Percentiles rank a stretch among this genome's conserved stretches.
These are phyloP conservation scores for Litsea cubeba DNA, from an alignment of 164 flowering plant species.

Conservation along the genomic window DNA sequence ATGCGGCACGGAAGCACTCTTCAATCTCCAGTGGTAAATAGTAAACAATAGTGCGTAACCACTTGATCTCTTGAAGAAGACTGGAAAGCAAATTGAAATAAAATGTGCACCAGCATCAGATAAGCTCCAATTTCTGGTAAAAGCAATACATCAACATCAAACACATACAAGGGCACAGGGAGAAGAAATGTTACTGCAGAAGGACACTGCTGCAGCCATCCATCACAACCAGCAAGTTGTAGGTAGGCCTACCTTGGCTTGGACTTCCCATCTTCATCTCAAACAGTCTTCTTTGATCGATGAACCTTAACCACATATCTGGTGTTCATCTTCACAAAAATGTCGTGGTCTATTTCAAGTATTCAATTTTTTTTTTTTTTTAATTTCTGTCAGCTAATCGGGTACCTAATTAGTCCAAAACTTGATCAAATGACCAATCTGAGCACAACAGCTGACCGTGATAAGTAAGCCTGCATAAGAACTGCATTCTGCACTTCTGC, in stretches of 20 bases:
- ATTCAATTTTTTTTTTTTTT: neutral
- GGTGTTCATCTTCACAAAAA: conserved; percentile 5
- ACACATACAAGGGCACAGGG: conserved; percentile 13
- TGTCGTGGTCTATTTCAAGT: conserved; percentile 4
- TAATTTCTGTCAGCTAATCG: neutral
- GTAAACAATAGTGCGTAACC: conserved; percentile 31
- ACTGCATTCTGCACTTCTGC: neutral
- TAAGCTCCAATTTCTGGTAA: conserved; percentile 50
- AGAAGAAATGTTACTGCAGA: conserved; percentile 21
- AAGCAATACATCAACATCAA: conserved; percentile 61
- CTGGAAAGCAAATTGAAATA: conserved; percentile 34
- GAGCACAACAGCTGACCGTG: neutral
- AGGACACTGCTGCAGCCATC: conserved; percentile 15
- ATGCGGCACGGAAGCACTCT: conserved; percentile 37
- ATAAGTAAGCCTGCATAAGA: neutral
- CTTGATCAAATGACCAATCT: neutral
- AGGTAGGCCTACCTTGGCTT: conserved; percentile 41
- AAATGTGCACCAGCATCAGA: conserved; percentile 26
- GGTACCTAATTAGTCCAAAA: neutral
- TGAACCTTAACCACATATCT: conserved; percentile 19
- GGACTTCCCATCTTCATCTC: conserved; percentile 17
- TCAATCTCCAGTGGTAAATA: conserved; percentile 41
- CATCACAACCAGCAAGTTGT: conserved; percentile 16
- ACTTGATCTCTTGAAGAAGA: conserved; percentile 37
- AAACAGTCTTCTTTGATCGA: conserved; percentile 18